Conservation (phyloP, 1,284 basidiomycete species). For the Inonotus hispidus region DNA sequence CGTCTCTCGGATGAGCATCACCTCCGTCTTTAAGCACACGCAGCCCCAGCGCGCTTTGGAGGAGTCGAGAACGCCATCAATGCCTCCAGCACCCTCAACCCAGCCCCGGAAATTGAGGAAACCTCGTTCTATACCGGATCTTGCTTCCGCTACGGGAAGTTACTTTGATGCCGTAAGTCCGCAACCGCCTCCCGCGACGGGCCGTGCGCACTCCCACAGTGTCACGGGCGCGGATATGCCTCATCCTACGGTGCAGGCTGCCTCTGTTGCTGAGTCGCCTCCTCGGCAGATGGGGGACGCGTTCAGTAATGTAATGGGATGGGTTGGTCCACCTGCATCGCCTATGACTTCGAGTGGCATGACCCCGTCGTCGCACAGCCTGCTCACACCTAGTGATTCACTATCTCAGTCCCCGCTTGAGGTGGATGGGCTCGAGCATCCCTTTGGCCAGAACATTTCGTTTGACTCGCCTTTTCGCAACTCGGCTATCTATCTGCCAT, state of each 20-base stretch:
- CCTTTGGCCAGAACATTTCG: slow-evolving; percentile 58
- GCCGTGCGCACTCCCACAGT: slow-evolving; percentile 69
- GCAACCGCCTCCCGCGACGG: slow-evolving; percentile 32
- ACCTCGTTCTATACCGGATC: slow-evolving; percentile 64
- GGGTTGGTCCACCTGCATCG: slow-evolving; percentile 36
- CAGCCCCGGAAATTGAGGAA: slow-evolving; percentile 53
- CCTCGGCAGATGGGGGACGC: slow-evolving; percentile 40
- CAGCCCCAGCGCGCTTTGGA: slow-evolving; percentile 33
- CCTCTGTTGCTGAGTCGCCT: background rate
- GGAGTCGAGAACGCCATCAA: slow-evolving; percentile 20
- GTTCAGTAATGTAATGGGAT: slow-evolving; percentile 63
- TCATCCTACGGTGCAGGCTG: slow-evolving; percentile 30
- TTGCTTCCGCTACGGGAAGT: slow-evolving; percentile 30
- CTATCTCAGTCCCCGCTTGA: slow-evolving; percentile 25
- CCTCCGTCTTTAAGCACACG: slow-evolving; percentile 49
- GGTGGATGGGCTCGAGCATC: slow-evolving; percentile 26
- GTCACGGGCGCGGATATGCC: slow-evolving; percentile 67
- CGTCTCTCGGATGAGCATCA: slow-evolving; percentile 62
- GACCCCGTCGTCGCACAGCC: slow-evolving; percentile 25
- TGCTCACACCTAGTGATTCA: slow-evolving; percentile 18
- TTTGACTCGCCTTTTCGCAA: slow-evolving; percentile 54
- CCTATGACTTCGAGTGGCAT: slow-evolving; percentile 35
- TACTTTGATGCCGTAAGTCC: slow-evolving; percentile 13
- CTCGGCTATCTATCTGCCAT: slow-evolving; percentile 38
- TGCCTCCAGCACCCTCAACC: slow-evolving; percentile 23